These are phyloP conservation scores for Eutrema salsugineum DNA, from an alignment of 441 rosid genomes.

Conservation along the genomic window DNA sequence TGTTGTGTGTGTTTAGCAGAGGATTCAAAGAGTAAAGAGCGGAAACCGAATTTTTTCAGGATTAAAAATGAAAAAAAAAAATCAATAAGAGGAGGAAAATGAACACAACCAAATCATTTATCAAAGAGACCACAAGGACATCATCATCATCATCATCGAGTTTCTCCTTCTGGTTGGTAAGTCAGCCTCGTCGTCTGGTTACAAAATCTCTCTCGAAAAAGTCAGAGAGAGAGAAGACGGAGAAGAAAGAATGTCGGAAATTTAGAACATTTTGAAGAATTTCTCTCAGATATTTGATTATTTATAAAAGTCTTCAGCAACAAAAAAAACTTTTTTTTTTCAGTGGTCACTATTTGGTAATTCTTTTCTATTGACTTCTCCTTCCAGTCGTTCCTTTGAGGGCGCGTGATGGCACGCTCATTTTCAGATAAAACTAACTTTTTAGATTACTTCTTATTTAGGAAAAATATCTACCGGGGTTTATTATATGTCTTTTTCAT, in stretches of 20 bases:
- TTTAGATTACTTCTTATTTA: constrained; percentile 10
- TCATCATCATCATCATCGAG: neutral
- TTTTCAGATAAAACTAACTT: neutral
- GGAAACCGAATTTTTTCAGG: neutral
- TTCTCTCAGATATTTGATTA: constrained; percentile 12
- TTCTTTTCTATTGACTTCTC: constrained; percentile 3
- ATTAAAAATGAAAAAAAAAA: neutral
- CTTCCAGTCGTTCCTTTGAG: neutral
- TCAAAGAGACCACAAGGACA: constrained; percentile 4
- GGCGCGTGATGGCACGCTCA: neutral
- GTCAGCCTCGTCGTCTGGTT: constrained; percentile 9
- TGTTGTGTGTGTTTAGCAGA: neutral
- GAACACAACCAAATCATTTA: neutral
- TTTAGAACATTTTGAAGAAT: neutral
- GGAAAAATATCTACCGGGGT: constrained; percentile 14
- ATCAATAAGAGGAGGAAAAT: neutral
- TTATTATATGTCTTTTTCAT: no score
- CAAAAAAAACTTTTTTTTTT: neutral
- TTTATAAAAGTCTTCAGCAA: constrained; percentile 3
- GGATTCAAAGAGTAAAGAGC: neutral
- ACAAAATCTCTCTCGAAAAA: neutral
- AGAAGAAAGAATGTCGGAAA: constrained; percentile 12
- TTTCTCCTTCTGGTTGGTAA: neutral
- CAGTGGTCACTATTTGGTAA: neutral
- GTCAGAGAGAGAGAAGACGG: neutral